Conservation (phyloP, 2,329 filamentous ascomycete genomes). For the Xylaria sp. region DNA sequence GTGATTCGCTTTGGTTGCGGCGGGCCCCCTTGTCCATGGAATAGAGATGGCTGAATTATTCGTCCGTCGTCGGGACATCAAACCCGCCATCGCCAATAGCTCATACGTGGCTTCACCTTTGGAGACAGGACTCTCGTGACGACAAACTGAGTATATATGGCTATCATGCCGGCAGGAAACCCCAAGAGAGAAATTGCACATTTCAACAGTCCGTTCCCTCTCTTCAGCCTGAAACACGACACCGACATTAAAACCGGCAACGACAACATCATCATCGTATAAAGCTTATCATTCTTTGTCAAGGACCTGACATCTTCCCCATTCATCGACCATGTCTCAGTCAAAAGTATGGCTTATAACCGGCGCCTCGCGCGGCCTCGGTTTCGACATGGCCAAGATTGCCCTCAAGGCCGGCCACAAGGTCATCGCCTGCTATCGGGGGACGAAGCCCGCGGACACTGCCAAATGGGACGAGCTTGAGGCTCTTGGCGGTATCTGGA, state of each 20-base stretch:
- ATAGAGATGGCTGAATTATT: slow-evolving; percentile 23
- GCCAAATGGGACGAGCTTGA: slow-evolving; percentile 41
- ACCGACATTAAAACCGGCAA: not conserved
- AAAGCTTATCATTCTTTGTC: not conserved
- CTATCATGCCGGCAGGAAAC: not conserved
- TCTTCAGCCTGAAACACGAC: not conserved
- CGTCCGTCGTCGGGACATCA: slow-evolving; percentile 20
- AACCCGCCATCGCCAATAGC: not conserved
- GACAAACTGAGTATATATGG: not conserved
- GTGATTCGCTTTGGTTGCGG: not conserved
- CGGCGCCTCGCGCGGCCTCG: slow-evolving; percentile 44
- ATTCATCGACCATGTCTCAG: slow-evolving; percentile 37
- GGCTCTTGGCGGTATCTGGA: slow-evolving; percentile 44
- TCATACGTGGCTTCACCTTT: not conserved
- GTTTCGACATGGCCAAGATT: slow-evolving; percentile 42
- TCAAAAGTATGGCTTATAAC: slow-evolving; percentile 46
- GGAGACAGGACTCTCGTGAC: not conserved
- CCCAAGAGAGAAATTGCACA: not conserved
- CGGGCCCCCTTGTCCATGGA: not conserved
- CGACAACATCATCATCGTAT: not conserved
- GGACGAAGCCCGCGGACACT: slow-evolving; percentile 36
- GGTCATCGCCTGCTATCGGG: slow-evolving; percentile 44
- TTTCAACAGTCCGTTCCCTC: not conserved
- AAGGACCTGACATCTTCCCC: no score
- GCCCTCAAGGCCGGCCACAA: slow-evolving; percentile 44